phyloP scores from a whole-genome alignment of 108 stramenopile species.

The Skeletonema grethae region DNA sequence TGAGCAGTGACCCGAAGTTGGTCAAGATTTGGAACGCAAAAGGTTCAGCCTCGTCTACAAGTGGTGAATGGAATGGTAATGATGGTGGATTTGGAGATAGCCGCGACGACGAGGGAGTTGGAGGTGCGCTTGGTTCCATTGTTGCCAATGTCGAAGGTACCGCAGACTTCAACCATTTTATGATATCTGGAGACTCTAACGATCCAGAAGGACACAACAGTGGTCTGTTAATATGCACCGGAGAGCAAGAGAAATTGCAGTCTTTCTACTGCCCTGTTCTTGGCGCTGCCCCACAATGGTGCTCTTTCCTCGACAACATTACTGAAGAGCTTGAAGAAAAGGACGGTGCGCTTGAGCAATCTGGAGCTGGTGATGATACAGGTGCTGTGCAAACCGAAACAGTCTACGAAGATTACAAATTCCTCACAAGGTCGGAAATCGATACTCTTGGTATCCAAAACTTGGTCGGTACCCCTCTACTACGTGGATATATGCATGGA shows the following conservation, averaged over 20 bases:
- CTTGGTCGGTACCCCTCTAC: slow-evolving; percentile 93
- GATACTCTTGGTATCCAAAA: slow-evolving; percentile 93
- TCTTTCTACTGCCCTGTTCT: slow-evolving; percentile 95
- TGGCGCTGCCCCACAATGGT: slow-evolving; percentile 97
- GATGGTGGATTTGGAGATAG: slow-evolving; percentile 30
- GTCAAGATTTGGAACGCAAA: slow-evolving; percentile 95
- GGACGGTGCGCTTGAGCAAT: slow-evolving; percentile 62
- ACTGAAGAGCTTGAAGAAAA: slow-evolving; percentile 99
- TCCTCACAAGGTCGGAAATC: slow-evolving; percentile 92
- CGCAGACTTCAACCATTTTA: slow-evolving; percentile 89
- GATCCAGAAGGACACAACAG: slow-evolving; percentile 78
- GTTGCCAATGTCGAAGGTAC: slow-evolving; percentile 94
- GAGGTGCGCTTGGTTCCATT: slow-evolving; percentile 70
- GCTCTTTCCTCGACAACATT: slow-evolving; percentile 96
- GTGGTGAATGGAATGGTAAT: slow-evolving; percentile 37
- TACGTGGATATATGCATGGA: slow-evolving; percentile 99
- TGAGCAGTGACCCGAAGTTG: slow-evolving; percentile 91
- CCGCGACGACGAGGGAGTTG: slow-evolving; percentile 29
- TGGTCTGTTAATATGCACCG: slow-evolving; percentile 94
- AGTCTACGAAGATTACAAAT: slow-evolving; percentile 99
- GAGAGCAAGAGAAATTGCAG: slow-evolving; percentile 93
- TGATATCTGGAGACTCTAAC: slow-evolving; percentile 83
- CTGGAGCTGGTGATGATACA: slow-evolving; percentile 25
- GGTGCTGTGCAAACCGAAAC: slow-evolving; percentile 67
- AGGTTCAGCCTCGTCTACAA: slow-evolving; percentile 42